A percentile compares a stretch with the other conserved stretches of the same genome.
Conservation (phyloP, 2,329 filamentous ascomycete species). For the Hypoxylon sp. region DNA sequence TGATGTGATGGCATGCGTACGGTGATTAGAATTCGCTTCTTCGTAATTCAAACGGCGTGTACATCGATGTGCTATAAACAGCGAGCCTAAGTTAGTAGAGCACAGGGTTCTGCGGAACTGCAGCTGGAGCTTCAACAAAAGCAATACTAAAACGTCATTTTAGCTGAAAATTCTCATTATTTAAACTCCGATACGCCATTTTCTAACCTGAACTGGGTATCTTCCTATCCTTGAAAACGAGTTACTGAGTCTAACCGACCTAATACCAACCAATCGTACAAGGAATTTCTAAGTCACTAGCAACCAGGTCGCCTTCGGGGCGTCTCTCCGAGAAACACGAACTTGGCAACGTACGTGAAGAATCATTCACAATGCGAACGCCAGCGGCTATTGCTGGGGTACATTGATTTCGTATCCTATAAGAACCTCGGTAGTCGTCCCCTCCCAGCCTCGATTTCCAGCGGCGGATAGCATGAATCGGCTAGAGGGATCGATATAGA, state of each 20-base stretch:
- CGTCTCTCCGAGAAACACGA: too few species aligned
- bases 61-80: too few species aligned
- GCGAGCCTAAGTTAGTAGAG: too few species aligned
- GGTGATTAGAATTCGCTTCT: too few species aligned
- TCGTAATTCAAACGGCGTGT: too few species aligned
- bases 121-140: too few species aligned
- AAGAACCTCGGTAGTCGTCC: conserved; percentile 85
- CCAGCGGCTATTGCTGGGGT: conserved; percentile 1
- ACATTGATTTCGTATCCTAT: conserved; percentile 88
- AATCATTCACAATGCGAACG: neutral
- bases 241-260: neutral
- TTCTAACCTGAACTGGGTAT: conserved; percentile 25
- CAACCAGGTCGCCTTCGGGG: neutral
- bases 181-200: conserved; percentile 12
- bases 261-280: too few species aligned
- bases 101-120: too few species aligned
- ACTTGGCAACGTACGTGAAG: neutral
- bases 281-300: neutral
- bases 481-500: conserved; percentile 89
- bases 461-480: conserved; percentile 91
- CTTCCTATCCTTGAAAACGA: conserved; percentile 3
- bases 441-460: conserved; percentile 95
- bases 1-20: too few species aligned
- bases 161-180: too few species aligned
- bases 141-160: too few species aligned